Base-by-base conservation (phyloP, 2,329 filamentous ascomycete species). In the Nakataea oryzae region DNA sequence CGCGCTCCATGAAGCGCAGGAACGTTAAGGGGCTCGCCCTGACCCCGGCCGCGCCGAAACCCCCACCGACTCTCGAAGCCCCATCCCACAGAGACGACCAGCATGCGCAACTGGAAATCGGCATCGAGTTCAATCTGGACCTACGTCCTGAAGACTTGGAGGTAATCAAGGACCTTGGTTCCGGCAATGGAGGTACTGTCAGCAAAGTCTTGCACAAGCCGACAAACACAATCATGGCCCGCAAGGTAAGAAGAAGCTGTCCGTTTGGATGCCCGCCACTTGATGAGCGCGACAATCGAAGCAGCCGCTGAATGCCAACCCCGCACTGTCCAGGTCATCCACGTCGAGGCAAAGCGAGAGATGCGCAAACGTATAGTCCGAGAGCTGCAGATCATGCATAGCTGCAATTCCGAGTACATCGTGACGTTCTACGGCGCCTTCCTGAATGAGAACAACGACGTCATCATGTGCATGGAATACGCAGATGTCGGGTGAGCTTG, bases 391-490 rank as follows among this genome's bases (percentile, higher is more conserved):
- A 97, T 99, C 67, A 97, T 97, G 87, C 93, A 97, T 73, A 91
- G 96, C 71, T 99, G 95, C 76, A 95, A 96, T 71, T 97, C 91
- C 27, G 90, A 95, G 64, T 93, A 96, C 74, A 97, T 99, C 70
- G 95, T 99, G 64, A 96, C 89, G 62, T 99, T 97, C 75, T 97
- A 97, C 71, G 95, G 95, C 64, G 95, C 95, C 50, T 99, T 97
- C 72, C 84, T 97, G 71, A 97, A 96, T 73, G 90, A 96, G 71
- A 92, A 92, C 65, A 93, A 96, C 72, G 95, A 99, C 77, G 96
- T 99, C 63, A 96, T 97, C 69, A 93, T 99, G 88, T 99, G 95
- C 75, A 99, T 99, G 95, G 95, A 99, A 75, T 97, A 99, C 74
- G 96, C 96, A 91, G 95, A 99, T 76, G 91, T 93, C 73, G 95